Percentiles rank a stretch among this genome's conserved stretches.
Conservation (phyloP, 257 asterid genomes). For the Penstemon davidsonii region DNA sequence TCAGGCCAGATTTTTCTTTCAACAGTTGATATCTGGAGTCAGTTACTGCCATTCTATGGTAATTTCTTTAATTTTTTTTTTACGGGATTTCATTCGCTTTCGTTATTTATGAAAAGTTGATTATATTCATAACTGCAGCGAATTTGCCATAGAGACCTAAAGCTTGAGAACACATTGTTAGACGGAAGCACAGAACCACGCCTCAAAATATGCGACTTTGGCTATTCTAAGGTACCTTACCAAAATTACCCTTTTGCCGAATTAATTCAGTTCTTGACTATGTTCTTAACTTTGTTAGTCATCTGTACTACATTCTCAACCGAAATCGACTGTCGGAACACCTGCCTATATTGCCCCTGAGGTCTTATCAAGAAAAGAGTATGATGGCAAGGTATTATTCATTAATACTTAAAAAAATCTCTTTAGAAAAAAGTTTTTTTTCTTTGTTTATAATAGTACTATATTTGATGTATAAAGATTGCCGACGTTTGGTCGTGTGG, state of each 20-base stretch:
- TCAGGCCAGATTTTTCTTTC: slow-evolving; percentile 49
- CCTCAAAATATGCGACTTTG: slow-evolving; percentile 58
- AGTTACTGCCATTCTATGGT: slow-evolving; percentile 57
- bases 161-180: slow-evolving; percentile 54
- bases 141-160: slow-evolving; percentile 57
- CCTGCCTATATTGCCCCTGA: slow-evolving; percentile 95
- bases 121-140: slow-evolving; percentile 34
- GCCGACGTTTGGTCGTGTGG: slow-evolving; percentile 99
- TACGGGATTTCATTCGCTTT: too few relatives aligned
- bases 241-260: background rate
- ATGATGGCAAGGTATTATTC: slow-evolving; percentile 78
- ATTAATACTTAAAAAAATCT: background rate
- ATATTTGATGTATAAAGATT: slow-evolving; percentile 41
- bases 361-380: slow-evolving; percentile 71
- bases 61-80: background rate
- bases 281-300: slow-evolving; percentile 43
- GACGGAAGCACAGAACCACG: slow-evolving; percentile 45
- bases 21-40: slow-evolving; percentile 55
- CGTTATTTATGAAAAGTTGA: background rate
- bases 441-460: slow-evolving; percentile 4
- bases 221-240: slow-evolving; percentile 53
- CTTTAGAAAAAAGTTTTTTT: background rate
- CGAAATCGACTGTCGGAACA: slow-evolving; percentile 88
- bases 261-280: slow-evolving; percentile 8
- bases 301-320: slow-evolving; percentile 80